Conservation (phyloP, 2,329 filamentous ascomycete species). For the Rachicladosporium sp. region DNA sequence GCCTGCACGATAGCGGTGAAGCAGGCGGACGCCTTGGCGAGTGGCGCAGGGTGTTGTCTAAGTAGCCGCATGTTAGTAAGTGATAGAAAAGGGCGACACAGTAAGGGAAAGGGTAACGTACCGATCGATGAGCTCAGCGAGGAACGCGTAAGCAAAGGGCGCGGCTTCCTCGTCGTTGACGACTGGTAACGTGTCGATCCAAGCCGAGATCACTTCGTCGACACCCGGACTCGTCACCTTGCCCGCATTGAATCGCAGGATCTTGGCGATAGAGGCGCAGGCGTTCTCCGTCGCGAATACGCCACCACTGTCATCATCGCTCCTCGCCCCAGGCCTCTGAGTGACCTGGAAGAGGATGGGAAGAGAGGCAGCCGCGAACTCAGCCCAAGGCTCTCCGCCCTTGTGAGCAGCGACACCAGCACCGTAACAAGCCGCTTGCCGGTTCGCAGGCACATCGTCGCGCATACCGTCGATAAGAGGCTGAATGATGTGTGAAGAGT, state of each 20-base stretch:
- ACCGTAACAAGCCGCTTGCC: conserved; percentile 91
- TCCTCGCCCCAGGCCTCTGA: conserved; percentile 66
- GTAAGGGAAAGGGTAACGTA: conserved; percentile 41
- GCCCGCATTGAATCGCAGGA: conserved; percentile 74
- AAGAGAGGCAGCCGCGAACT: conserved; percentile 70
- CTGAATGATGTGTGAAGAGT: conserved; percentile 73
- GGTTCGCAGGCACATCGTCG: conserved; percentile 77
- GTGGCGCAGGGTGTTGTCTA: conserved; percentile 64
- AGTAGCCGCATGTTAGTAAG: conserved; percentile 16
- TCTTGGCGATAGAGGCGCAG: conserved; percentile 91
- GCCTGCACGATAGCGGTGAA: conserved; percentile 81
- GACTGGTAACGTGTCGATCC: conserved; percentile 84
- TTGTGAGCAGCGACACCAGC: conserved; percentile 92
- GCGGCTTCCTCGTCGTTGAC: conserved; percentile 94
- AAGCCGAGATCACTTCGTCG: conserved; percentile 66
- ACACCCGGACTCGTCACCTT: conserved; percentile 54
- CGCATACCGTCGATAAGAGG: conserved; percentile 77
- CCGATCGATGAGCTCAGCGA: conserved; percentile 87
- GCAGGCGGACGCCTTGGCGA: conserved; percentile 63
- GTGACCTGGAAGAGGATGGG: conserved; percentile 76
- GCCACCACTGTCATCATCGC: conserved; percentile 65
- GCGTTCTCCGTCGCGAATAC: conserved; percentile 90
- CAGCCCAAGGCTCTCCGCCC: conserved; percentile 74
- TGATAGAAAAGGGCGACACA: background rate
- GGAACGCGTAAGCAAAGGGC: conserved; percentile 86